Base-by-base conservation (phyloP, 495 filamentous ascomycete genomes). In the Tuber calosporum region DNA sequence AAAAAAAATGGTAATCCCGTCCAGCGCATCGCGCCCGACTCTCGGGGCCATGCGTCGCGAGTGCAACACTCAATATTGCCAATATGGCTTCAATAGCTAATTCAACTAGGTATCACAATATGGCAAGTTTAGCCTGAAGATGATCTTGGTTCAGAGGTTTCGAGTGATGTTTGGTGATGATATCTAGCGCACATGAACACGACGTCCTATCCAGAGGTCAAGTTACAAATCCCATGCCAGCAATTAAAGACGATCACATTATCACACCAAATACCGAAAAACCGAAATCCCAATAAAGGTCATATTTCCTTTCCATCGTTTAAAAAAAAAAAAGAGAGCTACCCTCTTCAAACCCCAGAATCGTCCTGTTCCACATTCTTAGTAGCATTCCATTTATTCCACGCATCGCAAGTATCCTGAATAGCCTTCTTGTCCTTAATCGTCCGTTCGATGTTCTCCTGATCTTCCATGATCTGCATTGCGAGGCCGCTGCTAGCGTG, bases 391-490 rank as follows among this genome's bases (percentile, higher is more conserved):
- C 53, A 62, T 15, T 0, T 62, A 30, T 13, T 30, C 53, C 53
- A 62, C 9, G 53, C 53, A 30, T 26, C n/a, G 53, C 53, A 62
- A 13, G n/a, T 62, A 3, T 62, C 53, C n/a, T 62, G n/a, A 15
- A 62, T 62, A 30, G 53, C 53, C 53, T 30, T 11, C 13, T 62
- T 62, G 53, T 62, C 4, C 53, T 30, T 62, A 17, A 62, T 62
- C 2, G 53, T 62, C 26, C 13, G 2, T 30, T 26, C 53, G 26
- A 62, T 62, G 26, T 62, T 62, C 53, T 62, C 53, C 26, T 62
- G 53, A 30, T 62, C 53, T 62, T 62, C 53, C 53, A 62, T 62
- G 26, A 62, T 62, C 26, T 62, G 53, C 53, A 62, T 62, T 26
- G 53, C 53, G 53, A 62, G 53, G 26, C 53, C 53, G 17, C 53